Evolutionary conservation across 495 filamentous ascomycete genomes (phyloP).

Genomic region (Lasiosphaeriaceae sp.): DNA sequence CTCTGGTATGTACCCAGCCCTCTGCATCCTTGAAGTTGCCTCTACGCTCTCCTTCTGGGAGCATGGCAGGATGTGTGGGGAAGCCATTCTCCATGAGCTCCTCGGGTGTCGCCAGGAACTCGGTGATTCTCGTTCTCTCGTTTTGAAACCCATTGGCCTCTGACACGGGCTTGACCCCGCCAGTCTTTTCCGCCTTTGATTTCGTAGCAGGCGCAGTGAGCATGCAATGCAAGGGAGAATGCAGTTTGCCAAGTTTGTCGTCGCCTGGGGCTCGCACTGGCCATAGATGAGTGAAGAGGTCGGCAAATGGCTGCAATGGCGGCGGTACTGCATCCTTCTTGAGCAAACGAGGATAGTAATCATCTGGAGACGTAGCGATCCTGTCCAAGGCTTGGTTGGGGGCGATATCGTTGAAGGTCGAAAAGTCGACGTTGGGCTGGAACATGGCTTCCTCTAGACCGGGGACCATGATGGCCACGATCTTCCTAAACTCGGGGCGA

Average conservation of each 20-base stretch:
- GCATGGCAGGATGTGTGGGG: slow-evolving; percentile 68
- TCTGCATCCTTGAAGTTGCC: slow-evolving; percentile 45
- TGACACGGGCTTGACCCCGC: slow-evolving; percentile 51
- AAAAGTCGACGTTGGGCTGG: slow-evolving; percentile 58
- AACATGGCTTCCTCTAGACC: slow-evolving; percentile 90
- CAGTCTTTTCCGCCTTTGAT: slow-evolving; percentile 50
- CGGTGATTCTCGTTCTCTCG: slow-evolving; percentile 71
- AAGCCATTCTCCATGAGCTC: slow-evolving; percentile 83
- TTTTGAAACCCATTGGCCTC: slow-evolving; percentile 59
- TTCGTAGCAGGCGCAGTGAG: slow-evolving; percentile 63
- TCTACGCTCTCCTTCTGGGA: slow-evolving; percentile 43
- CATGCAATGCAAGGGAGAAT: slow-evolving; percentile 78
- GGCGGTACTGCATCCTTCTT: slow-evolving; percentile 55
- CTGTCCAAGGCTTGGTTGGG: slow-evolving; percentile 30
- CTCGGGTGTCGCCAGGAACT: slow-evolving; percentile 63
- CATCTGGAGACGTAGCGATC: slow-evolving; percentile 48
- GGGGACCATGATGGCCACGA: slow-evolving; percentile 91
- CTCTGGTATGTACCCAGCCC: slow-evolving; percentile 79
- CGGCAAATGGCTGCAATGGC: slow-evolving; percentile 65
- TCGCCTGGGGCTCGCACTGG: slow-evolving; percentile 84
- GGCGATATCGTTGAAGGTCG: slow-evolving; percentile 33
- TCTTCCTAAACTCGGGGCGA: slow-evolving; percentile 70
- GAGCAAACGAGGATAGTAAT: slow-evolving; percentile 71
- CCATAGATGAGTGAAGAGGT: slow-evolving; percentile 85
- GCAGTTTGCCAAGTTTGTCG: slow-evolving; percentile 68